Evolutionary conservation across 2,329 filamentous ascomycete species (phyloP).

Genomic region (Colletotrichum abscissum): DNA sequence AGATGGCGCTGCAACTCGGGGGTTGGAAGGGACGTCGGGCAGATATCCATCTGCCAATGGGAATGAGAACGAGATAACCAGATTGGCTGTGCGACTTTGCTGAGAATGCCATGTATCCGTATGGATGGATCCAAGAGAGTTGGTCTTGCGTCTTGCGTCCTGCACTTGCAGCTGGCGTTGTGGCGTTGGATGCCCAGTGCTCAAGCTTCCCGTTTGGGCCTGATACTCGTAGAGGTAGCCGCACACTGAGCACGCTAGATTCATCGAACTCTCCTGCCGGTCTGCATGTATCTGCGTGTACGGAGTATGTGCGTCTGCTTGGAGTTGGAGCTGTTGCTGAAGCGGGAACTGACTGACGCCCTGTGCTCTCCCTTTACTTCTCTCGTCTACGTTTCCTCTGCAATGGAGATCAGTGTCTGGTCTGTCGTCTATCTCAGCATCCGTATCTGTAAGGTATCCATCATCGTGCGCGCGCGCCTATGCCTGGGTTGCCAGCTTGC

Average conservation of each 20-base stretch:
- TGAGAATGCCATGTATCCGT: not conserved
- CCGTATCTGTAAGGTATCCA: not conserved
- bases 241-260: constrained; percentile 13
- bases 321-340: not conserved
- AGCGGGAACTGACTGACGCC: constrained; percentile 30
- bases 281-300: not conserved
- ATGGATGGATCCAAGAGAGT: not conserved
- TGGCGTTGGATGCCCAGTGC: constrained; percentile 30
- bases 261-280: not conserved
- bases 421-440: not conserved
- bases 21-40: no score
- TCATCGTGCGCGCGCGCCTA: not conserved
- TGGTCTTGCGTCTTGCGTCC: not conserved
- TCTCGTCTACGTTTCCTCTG: not conserved
- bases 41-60: not conserved
- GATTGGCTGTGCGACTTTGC: not conserved
- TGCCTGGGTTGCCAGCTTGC: not conserved
- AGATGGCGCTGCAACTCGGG: not conserved
- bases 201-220: constrained; percentile 27
- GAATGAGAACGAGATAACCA: not conserved
- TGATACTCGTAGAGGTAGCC: constrained; percentile 6
- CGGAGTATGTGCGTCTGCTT: no score
- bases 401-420: not conserved
- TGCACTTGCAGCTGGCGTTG: constrained; percentile 6
- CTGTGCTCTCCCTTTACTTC: constrained; percentile 10